phyloP scores from a whole-genome alignment of 805 yeast species.

The Metschnikowia arizonensis region DNA sequence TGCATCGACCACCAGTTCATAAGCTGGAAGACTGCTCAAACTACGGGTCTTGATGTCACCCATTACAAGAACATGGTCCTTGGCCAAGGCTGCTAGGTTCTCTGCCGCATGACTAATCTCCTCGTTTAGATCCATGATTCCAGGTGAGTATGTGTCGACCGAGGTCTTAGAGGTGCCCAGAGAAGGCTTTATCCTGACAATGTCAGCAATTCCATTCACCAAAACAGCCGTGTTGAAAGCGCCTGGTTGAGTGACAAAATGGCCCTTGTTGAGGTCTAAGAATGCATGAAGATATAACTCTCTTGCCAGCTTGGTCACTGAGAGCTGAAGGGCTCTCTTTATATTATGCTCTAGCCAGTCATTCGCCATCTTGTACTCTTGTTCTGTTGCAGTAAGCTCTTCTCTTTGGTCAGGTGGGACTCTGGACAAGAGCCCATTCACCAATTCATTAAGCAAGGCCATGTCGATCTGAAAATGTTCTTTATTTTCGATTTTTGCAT shows the following conservation, averaged over 20 bases:
- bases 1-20: constrained; percentile 43
- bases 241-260: constrained; percentile 11
- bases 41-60: constrained; percentile 64
- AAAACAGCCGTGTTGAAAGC: constrained; percentile 31
- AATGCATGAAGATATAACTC: constrained; percentile 59
- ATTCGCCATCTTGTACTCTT: constrained; percentile 21
- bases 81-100: constrained; percentile 7
- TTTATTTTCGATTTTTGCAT: constrained; percentile 12
- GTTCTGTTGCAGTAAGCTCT: constrained; percentile 13
- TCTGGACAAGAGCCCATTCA: constrained; percentile 10
- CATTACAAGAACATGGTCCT: constrained; percentile 12
- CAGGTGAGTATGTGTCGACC: neutral
- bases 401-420: constrained; percentile 11
- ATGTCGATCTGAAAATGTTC: constrained; percentile 48
- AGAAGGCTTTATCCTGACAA: constrained; percentile 8
- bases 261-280: constrained; percentile 28
- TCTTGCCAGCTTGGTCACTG: constrained; percentile 51
- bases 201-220: constrained; percentile 52
- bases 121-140: neutral
- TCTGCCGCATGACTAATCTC: neutral
- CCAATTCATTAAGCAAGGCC: constrained; percentile 17
- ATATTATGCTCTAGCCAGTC: constrained; percentile 43
- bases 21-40: constrained; percentile 42
- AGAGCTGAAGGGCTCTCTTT: constrained; percentile 37
- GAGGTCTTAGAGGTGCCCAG: neutral